These are phyloP conservation scores for Cavenderia fasciculata DNA, from an alignment of 78 protist species.

Conservation along the genomic window DNA sequence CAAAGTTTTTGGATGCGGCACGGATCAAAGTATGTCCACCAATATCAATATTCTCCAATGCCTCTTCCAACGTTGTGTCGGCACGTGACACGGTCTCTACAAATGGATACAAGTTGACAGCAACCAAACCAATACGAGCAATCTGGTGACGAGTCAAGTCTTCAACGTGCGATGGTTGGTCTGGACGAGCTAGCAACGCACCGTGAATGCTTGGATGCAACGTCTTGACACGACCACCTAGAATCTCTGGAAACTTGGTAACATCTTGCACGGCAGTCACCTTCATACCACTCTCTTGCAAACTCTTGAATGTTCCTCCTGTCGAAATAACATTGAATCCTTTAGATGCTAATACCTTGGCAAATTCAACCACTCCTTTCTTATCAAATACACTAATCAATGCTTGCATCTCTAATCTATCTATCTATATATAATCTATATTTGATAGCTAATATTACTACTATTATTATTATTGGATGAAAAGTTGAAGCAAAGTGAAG, in stretches of 20 bases:
- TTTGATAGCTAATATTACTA: too few relatives aligned
- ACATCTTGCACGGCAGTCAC: conserved; percentile 77
- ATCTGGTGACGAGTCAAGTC: conserved; percentile 10
- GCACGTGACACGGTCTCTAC: conserved; percentile 73
- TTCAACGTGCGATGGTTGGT: conserved; percentile 17
- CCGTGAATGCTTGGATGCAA: conserved; percentile 93
- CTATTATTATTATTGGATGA: too few relatives aligned
- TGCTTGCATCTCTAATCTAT: conserved; percentile 76
- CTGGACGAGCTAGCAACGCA: conserved; percentile 74
- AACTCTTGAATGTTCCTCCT: conserved; percentile 83
- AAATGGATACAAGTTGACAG: conserved; percentile 91
- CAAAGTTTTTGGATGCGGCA: conserved; percentile 77
- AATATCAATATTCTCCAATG: conserved; percentile 91
- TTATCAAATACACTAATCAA: conserved; percentile 86
- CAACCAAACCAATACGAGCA: conserved; percentile 81
- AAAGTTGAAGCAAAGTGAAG: too few relatives aligned
- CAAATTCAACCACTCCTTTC: conserved; percentile 79
- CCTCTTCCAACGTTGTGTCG: conserved; percentile 46
- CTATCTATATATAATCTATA: conserved; percentile 8
- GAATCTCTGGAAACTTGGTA: conserved; percentile 85
- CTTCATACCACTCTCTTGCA: conserved; percentile 67
- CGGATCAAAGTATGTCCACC: conserved; percentile 83
- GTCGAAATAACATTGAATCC: conserved; percentile 70
- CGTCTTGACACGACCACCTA: conserved; percentile 92
- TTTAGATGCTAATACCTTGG: conserved; percentile 3